Base-by-base conservation (phyloP, 371 early-diverging fungal species). In the Mortierella sp. region DNA sequence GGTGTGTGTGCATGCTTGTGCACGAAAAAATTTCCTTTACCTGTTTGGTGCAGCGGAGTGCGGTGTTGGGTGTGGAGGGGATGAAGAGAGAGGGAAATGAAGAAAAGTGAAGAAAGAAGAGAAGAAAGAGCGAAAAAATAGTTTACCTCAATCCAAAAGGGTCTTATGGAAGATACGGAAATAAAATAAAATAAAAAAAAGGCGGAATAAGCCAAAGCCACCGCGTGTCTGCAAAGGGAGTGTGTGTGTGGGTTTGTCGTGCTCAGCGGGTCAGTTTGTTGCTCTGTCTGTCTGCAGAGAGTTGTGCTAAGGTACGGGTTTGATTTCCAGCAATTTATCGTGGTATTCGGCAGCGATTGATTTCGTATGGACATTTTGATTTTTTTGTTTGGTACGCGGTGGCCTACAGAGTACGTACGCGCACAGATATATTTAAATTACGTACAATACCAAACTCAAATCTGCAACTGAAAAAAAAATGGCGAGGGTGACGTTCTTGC, bases 91-190 rank as follows among this genome's bases (percentile, higher is more conserved):
- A 39, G 28, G 45, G 57, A 32, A 72, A 32, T 39, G 22, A 62
- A 45, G 39, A 39, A 64, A 72, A 43, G 54, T 52, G 30, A 26
- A 70, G 24, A 47, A 8, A 30, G 37, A 62, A 69, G 64, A 71
- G 64, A 64, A 63, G 64, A 45, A 59, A 71, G 57, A 58, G 58
- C 16, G 37, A 67, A 67, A 67, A 43, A 63, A 63, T 18, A 37
- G 18, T 60, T 60, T 32, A 24, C 14, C 26, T 54, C 14, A 28
- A 54, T 26, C 28, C 54, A 12, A 26, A 20, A 51, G 51, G 26
- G 18, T 54, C 54, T 54, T 54, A 54, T 51, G 51, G 51, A 51
- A 2, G 43, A 43, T 43, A 54, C 0, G 0, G 28, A 26, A 10
- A 52, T 24, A 20, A 22, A 4, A 22, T 52, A 52, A 52, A 52